Evolutionary conservation across 2,329 filamentous ascomycete genomes (phyloP).

Genomic region (Cylindrodendrum hubeiense): DNA sequence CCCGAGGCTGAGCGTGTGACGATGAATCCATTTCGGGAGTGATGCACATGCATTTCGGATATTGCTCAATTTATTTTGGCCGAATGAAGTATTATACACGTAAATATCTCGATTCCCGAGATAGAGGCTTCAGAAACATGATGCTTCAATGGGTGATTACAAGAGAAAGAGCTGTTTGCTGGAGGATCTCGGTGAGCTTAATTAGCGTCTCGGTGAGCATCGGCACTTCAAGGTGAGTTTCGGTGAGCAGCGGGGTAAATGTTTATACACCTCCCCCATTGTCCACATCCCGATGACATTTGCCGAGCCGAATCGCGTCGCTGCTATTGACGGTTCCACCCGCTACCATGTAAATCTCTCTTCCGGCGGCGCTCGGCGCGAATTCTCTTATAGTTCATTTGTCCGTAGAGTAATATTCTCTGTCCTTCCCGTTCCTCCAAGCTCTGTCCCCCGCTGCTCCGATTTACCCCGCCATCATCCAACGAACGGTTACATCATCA

Average conservation of each 20-base stretch:
- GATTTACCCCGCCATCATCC: slow-evolving; percentile 7
- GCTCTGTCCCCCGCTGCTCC: too few species aligned
- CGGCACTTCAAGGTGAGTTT: slow-evolving; percentile 3
- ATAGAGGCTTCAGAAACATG: too few species aligned
- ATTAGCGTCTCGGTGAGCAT: slow-evolving; percentile 23
- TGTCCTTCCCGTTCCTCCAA: neutral
- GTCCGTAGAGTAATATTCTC: neutral
- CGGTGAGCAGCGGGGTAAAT: slow-evolving; percentile 45
- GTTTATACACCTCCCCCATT: slow-evolving; percentile 42
- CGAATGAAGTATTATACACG: too few species aligned
- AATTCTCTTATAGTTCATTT: slow-evolving; percentile 1
- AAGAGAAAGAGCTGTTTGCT: neutral
- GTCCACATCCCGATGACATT: slow-evolving; percentile 44
- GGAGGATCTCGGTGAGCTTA: slow-evolving; percentile 20
- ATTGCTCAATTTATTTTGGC: too few species aligned
- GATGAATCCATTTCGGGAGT: too few species aligned
- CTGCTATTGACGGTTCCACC: slow-evolving; percentile 36
- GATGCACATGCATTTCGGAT: too few species aligned
- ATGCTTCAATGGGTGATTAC: too few species aligned
- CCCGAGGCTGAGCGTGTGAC: too few species aligned
- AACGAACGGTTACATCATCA: slow-evolving; percentile 43
- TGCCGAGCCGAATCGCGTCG: slow-evolving; percentile 45
- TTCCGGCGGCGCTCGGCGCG: slow-evolving; percentile 35
- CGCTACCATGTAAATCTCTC: slow-evolving; percentile 43
- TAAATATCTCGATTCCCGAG: too few species aligned